Base-by-base conservation (phyloP, 768 basidiomycete genomes). In the Podaxis mareebaensis region DNA sequence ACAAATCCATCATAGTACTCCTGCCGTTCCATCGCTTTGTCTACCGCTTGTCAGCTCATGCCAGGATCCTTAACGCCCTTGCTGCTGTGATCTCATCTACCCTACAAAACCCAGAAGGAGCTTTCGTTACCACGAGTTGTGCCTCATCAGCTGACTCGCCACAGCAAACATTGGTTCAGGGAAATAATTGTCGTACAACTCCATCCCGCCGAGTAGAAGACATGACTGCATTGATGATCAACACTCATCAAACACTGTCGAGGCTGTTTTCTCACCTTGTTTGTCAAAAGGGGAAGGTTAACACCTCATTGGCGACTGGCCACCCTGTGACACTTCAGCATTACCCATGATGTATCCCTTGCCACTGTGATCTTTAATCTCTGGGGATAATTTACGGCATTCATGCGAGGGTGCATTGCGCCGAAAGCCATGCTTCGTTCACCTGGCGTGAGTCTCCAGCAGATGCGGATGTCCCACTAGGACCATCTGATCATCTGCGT, bases 61-160 rank as follows among this genome's bases (percentile, higher is more conserved):
- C 15, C 7, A 46, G n/a, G n/a, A 20, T 20, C 44, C 17, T 10
- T 20, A 46, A 17, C 17, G n/a, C 20, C 15, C 40, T 4, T 42
- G 40, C 4, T 42, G 15, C 17, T 17, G 17, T 42, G 33, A 33
- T 10, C 33, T 33, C 33, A 42, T 42, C 44, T 15, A 22, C 44
- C 42, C n/a, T 46, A 15, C 44, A 46, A 6, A 17, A 0, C 44
- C n/a, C 20, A 10, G 15, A 46, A 20, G 33, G 33, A 33, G n/a
- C 44, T 20, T 20, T 20, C 20, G n/a, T 46, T 46, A 20, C 44
- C 20, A 46, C 44, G 44, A 20, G 17, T 46, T 20, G 44, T 4
- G 44, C 40, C 13, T 7, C 44, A 58, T 58, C 57, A 58, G 57
- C 57, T 58, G 57, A 58, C 30, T 28, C 40, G 42, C 57, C 57